Percentiles rank a stretch among this genome's conserved stretches.
phyloP scores from a whole-genome alignment of 768 basidiomycete genomes.

The Punctularia strigosozonata region DNA sequence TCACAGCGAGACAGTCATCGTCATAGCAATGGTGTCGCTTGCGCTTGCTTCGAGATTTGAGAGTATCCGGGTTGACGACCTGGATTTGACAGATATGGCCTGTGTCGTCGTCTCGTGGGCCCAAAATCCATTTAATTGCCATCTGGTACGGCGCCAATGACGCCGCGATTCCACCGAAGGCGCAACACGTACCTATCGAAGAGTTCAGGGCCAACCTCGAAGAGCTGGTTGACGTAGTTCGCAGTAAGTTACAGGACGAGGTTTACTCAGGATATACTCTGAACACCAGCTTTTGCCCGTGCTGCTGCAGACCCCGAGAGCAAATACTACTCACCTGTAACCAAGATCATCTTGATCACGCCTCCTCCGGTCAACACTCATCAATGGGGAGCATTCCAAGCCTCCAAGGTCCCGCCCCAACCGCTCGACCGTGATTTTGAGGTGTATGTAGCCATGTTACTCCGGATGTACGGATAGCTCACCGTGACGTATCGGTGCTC shows the following conservation, averaged over 20 bases:
- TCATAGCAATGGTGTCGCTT: neutral
- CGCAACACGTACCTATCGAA: constrained; percentile 68
- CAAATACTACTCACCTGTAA: constrained; percentile 53
- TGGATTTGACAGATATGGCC: neutral
- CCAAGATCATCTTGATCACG: constrained; percentile 69
- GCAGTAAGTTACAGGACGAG: too few relatives aligned
- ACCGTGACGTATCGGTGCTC: too few relatives aligned
- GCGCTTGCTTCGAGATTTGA: too few relatives aligned
- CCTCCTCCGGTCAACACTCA: constrained; percentile 73
- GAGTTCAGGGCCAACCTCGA: constrained; percentile 54
- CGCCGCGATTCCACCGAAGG: constrained; percentile 47
- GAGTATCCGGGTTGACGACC: too few relatives aligned
- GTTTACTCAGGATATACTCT: too few relatives aligned
- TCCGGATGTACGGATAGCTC: too few relatives aligned
- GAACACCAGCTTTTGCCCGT: too few relatives aligned
- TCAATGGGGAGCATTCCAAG: constrained; percentile 40
- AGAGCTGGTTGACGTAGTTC: constrained; percentile 49
- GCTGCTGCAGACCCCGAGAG: constrained; percentile 53
- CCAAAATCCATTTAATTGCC: constrained; percentile 59
- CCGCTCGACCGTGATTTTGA: constrained; percentile 50
- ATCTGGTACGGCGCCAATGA: constrained; percentile 94
- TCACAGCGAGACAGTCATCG: neutral
- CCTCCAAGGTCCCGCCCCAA: constrained; percentile 35
- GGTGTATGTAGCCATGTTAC: too few relatives aligned
- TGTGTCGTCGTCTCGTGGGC: constrained; percentile 49